Evolutionary conservation across 192 early-diverging fungal species (phyloP).

Genomic region (Linnemannia exigua): DNA sequence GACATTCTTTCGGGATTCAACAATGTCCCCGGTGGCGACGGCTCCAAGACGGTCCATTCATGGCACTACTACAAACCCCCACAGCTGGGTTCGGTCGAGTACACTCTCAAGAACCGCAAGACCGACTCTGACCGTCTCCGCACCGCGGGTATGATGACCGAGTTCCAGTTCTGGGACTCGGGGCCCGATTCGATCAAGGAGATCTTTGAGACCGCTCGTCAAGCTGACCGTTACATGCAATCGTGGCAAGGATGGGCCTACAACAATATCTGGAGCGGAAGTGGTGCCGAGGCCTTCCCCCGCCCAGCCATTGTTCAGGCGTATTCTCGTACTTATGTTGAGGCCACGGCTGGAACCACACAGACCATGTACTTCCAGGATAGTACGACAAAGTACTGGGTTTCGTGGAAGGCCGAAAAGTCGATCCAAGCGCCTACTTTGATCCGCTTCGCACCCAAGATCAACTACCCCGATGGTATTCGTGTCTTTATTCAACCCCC

Average conservation of each 20-base stretch:
- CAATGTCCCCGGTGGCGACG: conserved; percentile 65
- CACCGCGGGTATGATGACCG: conserved; percentile 65
- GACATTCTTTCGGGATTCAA: conserved; percentile 57
- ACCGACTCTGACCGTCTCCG: conserved; percentile 61
- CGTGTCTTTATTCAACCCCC: conserved; percentile 52
- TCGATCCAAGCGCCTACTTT: conserved; percentile 50
- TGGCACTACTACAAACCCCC: conserved; percentile 70
- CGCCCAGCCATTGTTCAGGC: conserved; percentile 31
- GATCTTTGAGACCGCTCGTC: conserved; percentile 55
- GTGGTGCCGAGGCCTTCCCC: conserved; percentile 9
- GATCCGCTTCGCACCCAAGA: conserved; percentile 42
- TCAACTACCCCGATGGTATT: conserved; percentile 59
- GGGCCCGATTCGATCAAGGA: conserved; percentile 36
- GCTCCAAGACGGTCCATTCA: conserved; percentile 61
- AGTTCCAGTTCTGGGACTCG: conserved; percentile 66
- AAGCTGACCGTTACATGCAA: conserved; percentile 62
- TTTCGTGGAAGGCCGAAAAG: conserved; percentile 47
- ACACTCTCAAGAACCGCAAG: conserved; percentile 56
- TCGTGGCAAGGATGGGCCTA: conserved; percentile 73
- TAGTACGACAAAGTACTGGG: conserved; percentile 50
- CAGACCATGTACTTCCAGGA: conserved; percentile 55
- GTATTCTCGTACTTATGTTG: conserved; percentile 59
- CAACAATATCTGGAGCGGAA: conserved; percentile 57
- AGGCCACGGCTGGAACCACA: conserved; percentile 55
- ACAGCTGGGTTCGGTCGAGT: conserved; percentile 55